These are phyloP conservation scores for Atkinsonella hypoxylon DNA, from an alignment of 2,329 filamentous ascomycete genomes.

Conservation along the genomic window DNA sequence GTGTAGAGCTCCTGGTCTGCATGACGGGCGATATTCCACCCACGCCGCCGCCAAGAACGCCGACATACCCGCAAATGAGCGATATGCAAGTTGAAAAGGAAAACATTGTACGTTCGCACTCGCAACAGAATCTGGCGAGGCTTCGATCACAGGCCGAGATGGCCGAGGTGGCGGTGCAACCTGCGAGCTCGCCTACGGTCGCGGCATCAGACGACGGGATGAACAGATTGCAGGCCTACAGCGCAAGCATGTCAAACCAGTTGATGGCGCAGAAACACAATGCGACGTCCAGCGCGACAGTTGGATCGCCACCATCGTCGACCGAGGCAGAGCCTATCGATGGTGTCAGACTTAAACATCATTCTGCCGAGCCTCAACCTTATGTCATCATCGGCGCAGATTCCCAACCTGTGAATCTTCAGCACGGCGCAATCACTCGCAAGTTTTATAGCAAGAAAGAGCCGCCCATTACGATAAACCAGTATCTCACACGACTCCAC, in stretches of 20 bases:
- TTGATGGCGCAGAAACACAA: constrained; percentile 11
- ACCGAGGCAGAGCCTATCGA: constrained; percentile 31
- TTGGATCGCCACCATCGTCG: background rate
- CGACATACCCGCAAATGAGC: constrained; percentile 53
- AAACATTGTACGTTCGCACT: constrained; percentile 45
- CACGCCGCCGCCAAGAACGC: constrained; percentile 57
- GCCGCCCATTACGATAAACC: constrained; percentile 69
- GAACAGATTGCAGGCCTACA: constrained; percentile 16
- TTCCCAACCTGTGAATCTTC: constrained; percentile 60
- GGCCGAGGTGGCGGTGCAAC: constrained; percentile 16
- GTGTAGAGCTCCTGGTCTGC: constrained; percentile 58
- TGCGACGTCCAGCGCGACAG: background rate
- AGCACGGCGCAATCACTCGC: constrained; percentile 75
- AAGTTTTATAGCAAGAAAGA: constrained; percentile 88
- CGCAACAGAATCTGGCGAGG: constrained; percentile 38
- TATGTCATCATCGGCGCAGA: constrained; percentile 55
- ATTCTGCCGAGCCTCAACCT: constrained; percentile 27
- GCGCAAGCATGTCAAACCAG: constrained; percentile 15
- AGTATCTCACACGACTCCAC: constrained; percentile 80
- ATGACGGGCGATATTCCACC: constrained; percentile 69
- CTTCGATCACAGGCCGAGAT: constrained; percentile 30
- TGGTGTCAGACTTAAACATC: constrained; percentile 39
- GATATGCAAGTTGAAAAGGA: constrained; percentile 52
- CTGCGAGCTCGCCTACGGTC: background rate
- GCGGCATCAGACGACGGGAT: constrained; percentile 1